Evolutionary conservation across 2,329 filamentous ascomycete genomes (phyloP).

Genomic region (Fonsecaea pedrosoi): DNA sequence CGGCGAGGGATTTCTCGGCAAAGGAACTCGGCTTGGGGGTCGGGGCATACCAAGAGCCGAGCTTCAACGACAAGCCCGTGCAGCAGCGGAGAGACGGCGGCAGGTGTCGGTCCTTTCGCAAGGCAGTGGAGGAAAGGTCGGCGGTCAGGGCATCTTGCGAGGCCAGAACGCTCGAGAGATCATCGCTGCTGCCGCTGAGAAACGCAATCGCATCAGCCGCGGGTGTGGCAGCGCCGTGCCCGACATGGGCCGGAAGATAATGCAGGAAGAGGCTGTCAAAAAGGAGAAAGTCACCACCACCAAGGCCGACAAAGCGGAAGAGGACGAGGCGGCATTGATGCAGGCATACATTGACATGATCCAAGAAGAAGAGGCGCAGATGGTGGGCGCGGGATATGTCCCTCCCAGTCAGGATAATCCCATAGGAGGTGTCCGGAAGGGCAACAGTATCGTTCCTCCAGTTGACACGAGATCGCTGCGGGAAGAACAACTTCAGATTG

Average conservation of each 20-base stretch:
- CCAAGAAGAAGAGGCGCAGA: conserved; percentile 74
- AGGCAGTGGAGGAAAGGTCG: conserved; percentile 74
- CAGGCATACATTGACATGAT: conserved; percentile 86
- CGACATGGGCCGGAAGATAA: conserved; percentile 69
- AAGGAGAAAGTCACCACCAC: conserved; percentile 78
- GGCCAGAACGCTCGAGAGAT: conserved; percentile 74
- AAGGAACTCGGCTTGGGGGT: conserved; percentile 77
- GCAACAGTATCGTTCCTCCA: conserved; percentile 47
- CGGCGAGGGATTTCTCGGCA: conserved; percentile 82
- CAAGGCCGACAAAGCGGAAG: conserved; percentile 84
- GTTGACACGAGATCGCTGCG: conserved; percentile 23
- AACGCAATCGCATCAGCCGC: conserved; percentile 69
- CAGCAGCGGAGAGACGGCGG: conserved; percentile 75
- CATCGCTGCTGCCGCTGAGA: conserved; percentile 73
- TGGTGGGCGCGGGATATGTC: conserved; percentile 63
- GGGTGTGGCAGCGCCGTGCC: conserved; percentile 76
- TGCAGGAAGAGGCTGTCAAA: conserved; percentile 65
- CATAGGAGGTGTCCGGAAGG: conserved; percentile 51
- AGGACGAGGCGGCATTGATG: conserved; percentile 84
- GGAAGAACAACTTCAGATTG: conserved; percentile 32
- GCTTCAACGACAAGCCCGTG: conserved; percentile 74
- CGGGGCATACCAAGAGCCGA: conserved; percentile 71
- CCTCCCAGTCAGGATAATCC: conserved; percentile 61
- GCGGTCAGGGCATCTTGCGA: conserved; percentile 64
- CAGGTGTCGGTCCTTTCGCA: conserved; percentile 48